phyloP scores from a whole-genome alignment of 257 asterid species.

The Verbena officinalis region DNA sequence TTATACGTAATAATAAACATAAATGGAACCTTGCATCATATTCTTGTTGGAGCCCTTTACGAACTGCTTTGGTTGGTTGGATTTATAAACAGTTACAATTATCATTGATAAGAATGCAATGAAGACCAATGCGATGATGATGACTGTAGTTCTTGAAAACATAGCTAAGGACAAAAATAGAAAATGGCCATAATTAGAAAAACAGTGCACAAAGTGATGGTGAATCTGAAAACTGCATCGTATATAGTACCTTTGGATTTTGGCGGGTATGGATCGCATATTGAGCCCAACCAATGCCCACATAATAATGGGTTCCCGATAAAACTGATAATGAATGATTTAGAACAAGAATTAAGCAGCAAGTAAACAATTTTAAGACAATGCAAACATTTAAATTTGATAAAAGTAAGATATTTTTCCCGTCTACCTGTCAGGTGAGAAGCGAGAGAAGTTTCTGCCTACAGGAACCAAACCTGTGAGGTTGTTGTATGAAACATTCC shows the following conservation, averaged over 20 bases:
- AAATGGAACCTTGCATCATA: conserved; percentile 53
- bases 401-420: neutral
- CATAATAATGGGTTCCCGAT: conserved; percentile 75
- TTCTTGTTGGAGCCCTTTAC: conserved; percentile 53
- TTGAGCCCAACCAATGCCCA: conserved; percentile 92
- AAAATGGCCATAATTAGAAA: too few relatives aligned
- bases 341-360: conserved; percentile 26
- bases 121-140: conserved; percentile 69
- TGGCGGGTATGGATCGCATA: conserved; percentile 64
- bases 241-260: conserved; percentile 63
- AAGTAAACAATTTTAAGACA: neutral
- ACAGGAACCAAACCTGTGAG: conserved; percentile 75
- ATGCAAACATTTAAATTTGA: neutral
- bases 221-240: neutral
- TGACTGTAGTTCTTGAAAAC: conserved; percentile 68
- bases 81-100: conserved; percentile 74
- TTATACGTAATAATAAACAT: conserved; percentile 43
- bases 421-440: conserved; percentile 78
- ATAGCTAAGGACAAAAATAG: conserved; percentile 37
- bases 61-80: conserved; percentile 54
- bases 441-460: conserved; percentile 77
- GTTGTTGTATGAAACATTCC: conserved; percentile 89
- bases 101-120: conserved; percentile 68
- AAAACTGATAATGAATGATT: conserved; percentile 53
- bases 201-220: neutral